Percentiles rank a stretch among this genome's conserved stretches.
phyloP scores from a whole-genome alignment of 495 filamentous ascomycete genomes.

The Lasiosphaeriaceae sp. region DNA sequence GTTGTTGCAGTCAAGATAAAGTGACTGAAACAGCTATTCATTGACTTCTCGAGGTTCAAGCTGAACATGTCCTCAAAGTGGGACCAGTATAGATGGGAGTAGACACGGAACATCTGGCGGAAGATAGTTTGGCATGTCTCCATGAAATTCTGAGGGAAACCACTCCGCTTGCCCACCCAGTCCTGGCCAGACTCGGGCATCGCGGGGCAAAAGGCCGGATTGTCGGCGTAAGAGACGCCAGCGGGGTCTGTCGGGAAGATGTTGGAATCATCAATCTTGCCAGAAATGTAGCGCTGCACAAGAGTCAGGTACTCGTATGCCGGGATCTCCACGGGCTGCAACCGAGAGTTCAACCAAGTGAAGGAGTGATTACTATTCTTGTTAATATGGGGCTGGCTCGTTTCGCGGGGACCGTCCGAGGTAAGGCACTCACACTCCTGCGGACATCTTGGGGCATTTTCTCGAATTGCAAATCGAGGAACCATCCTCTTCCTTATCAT shows the following conservation, averaged over 20 bases:
- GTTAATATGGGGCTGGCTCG: not conserved
- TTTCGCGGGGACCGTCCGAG: not conserved
- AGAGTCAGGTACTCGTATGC: constrained; percentile 84
- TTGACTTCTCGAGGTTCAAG: constrained; percentile 73
- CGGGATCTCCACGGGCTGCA: constrained; percentile 65
- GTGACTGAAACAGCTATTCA: constrained; percentile 94
- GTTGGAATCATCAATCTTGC: constrained; percentile 79
- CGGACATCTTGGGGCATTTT: constrained; percentile 87
- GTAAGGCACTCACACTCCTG: constrained; percentile 66
- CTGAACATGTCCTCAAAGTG: constrained; percentile 83
- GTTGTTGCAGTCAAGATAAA: constrained; percentile 86
- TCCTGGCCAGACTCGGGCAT: constrained; percentile 17
- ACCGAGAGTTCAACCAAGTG: constrained; percentile 74
- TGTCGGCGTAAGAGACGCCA: constrained; percentile 53
- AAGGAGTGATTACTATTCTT: constrained; percentile 72
- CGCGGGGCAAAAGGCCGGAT: constrained; percentile 53
- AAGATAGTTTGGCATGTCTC: constrained; percentile 87
- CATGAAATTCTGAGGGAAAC: constrained; percentile 84
- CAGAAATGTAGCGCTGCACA: constrained; percentile 91
- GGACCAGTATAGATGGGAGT: constrained; percentile 84
- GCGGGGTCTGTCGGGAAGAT: constrained; percentile 79
- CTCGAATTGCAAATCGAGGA: constrained; percentile 75
- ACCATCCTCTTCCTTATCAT: constrained; percentile 71
- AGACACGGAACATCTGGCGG: constrained; percentile 96
- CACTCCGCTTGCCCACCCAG: constrained; percentile 83